phyloP scores from a whole-genome alignment of 805 yeast species.

The Starmerella floris region DNA sequence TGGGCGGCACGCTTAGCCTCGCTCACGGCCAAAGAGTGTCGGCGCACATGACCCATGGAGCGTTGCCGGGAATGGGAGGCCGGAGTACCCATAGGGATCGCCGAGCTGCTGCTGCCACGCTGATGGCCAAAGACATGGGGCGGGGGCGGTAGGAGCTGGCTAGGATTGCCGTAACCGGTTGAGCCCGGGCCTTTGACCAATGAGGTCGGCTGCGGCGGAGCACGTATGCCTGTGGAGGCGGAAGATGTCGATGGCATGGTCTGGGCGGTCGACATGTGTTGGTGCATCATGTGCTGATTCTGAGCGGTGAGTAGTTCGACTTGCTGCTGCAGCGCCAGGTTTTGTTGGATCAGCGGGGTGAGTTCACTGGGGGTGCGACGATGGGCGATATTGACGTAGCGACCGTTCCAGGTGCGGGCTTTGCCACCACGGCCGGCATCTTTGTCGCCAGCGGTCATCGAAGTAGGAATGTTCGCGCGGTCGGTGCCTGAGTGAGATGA shows the following conservation, averaged over 20 bases:
- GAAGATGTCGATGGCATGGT: not conserved
- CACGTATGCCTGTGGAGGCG: not conserved
- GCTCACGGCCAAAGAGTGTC: constrained; percentile 81
- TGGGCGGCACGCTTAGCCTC: constrained; percentile 98
- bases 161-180: not conserved
- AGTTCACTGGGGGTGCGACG: constrained; percentile 91
- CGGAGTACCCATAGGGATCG: constrained; percentile 3
- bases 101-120: constrained; percentile 6
- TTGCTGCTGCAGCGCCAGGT: constrained; percentile 67
- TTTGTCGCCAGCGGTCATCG: constrained; percentile 9
- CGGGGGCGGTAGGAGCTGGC: constrained; percentile 15
- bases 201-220: not conserved
- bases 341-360: constrained; percentile 83
- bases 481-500: not conserved
- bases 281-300: constrained; percentile 70
- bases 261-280: constrained; percentile 36
- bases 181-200: not conserved
- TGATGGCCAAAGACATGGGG: constrained; percentile 10
- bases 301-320: constrained; percentile 83
- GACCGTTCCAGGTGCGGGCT: constrained; percentile 24
- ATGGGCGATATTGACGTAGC: constrained; percentile 83
- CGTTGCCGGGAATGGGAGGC: constrained; percentile 15
- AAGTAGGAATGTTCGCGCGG: not conserved
- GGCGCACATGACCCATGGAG: constrained; percentile 58
- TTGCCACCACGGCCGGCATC: constrained; percentile 11